Evolutionary conservation across 768 basidiomycete genomes (phyloP).

Genomic region (Coprinellus aureogranulatus): DNA sequence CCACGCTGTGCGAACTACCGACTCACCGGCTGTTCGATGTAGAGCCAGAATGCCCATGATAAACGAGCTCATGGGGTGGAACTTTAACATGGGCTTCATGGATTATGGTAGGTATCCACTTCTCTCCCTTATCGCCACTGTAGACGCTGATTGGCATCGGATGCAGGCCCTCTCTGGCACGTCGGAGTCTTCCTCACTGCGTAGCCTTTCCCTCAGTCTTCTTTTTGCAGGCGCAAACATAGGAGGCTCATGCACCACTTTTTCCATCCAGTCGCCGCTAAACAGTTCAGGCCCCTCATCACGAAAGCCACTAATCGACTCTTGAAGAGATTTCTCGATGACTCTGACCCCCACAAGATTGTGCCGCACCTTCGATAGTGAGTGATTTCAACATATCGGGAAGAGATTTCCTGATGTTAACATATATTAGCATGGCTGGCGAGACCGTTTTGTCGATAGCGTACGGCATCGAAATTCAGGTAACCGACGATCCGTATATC

Average conservation of each 20-base stretch:
- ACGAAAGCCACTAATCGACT: conserved; percentile 26
- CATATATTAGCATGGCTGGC: conserved; percentile 27
- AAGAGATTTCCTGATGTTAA: background rate
- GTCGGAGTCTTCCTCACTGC: background rate
- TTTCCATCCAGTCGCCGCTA: conserved; percentile 25
- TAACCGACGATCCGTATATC: conserved; percentile 30
- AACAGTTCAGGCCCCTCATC: conserved; percentile 23
- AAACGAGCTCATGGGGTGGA: conserved; percentile 25
- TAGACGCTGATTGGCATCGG: too few species aligned
- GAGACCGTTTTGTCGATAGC: conserved; percentile 32
- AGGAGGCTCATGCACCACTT: conserved; percentile 30
- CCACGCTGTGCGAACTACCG: background rate
- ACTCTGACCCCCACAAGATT: conserved; percentile 12
- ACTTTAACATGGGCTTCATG: conserved; percentile 27
- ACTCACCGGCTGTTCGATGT: background rate
- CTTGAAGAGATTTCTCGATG: conserved; percentile 25
- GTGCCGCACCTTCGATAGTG: background rate
- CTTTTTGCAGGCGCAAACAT: conserved; percentile 27
- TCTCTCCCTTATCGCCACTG: too few species aligned
- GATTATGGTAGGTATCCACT: conserved; percentile 30
- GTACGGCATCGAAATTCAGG: conserved; percentile 33
- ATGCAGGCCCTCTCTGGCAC: conserved; percentile 21
- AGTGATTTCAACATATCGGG: background rate
- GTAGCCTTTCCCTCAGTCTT: too few species aligned
- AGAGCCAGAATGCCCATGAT: conserved; percentile 20